Conservation (phyloP, 805 yeast genomes). For the Priceomyces carsonii region DNA sequence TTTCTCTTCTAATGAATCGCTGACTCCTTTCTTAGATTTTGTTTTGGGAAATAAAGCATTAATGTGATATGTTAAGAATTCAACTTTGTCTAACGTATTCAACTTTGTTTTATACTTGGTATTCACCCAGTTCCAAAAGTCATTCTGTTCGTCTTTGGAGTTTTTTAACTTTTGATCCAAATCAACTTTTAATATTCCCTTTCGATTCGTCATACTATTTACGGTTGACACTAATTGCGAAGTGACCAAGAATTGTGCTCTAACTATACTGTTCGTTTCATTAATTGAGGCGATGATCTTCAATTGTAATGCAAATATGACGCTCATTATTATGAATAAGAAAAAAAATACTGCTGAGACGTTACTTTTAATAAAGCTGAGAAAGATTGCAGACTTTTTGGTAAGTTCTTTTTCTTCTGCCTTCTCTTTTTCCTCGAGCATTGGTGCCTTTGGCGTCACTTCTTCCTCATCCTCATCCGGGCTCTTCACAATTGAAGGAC, state of each 20-base stretch:
- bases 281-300: slow-evolving; percentile 14
- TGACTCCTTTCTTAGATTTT: slow-evolving; percentile 1
- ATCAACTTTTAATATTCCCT: slow-evolving; percentile 1
- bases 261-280: slow-evolving; percentile 24
- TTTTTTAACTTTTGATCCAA: slow-evolving; percentile 1
- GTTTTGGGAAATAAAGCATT: slow-evolving; percentile 9
- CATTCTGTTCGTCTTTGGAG: slow-evolving; percentile 6
- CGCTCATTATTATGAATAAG: slow-evolving; percentile 18
- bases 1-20: slow-evolving; percentile 5
- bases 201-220: slow-evolving; percentile 5
- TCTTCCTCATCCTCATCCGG: slow-evolving; percentile 2
- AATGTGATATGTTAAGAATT: slow-evolving; percentile 20
- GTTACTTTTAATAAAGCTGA: slow-evolving; percentile 12
- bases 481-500: slow-evolving; percentile 13
- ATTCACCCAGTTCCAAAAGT: slow-evolving; percentile 24
- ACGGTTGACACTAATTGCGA: slow-evolving; percentile 13
- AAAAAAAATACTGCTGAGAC: slow-evolving; percentile 17
- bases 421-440: not conserved
- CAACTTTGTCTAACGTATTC: slow-evolving; percentile 17
- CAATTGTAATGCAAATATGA: slow-evolving; percentile 22
- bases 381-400: not conserved
- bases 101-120: slow-evolving; percentile 16
- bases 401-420: not conserved
- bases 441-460: not conserved
- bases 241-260: slow-evolving; percentile 19